Base-by-base conservation (phyloP, 2,329 filamentous ascomycete species). In the Fusarium tuaranense region DNA sequence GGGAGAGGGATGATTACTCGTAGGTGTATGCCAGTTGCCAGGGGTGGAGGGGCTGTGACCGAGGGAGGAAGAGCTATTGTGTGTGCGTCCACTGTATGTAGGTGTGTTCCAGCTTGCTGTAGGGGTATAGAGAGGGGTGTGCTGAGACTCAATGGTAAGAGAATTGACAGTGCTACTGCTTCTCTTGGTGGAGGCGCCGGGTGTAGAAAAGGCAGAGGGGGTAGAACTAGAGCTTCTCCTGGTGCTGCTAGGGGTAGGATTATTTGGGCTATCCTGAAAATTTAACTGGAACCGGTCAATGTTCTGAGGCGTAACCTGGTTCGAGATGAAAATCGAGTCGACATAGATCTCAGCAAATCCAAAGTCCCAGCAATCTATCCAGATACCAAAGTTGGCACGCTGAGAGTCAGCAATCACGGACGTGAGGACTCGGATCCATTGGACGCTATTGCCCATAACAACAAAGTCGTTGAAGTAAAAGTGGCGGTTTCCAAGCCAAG, bases 321-420 rank as follows among this genome's bases (percentile, higher is more conserved):
- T 74, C 2, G 64, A 74, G 2, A 74, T 8, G 7, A 74, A 74
- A 5, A 74, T 34, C 2, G 68, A 66, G 30, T 74, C 68, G 1
- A 74, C n/a, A 10, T 71, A 62, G 1, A 74, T 57, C 10, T 20
- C 30, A 0, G 60, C 48, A 4, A 36, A 8, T 2, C 71, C 71
- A 12, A 20, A 53, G 1, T 61, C 64, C 0, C n/a, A 22, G 13
- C 71, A 74, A 13, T 25, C 53, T 16, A 71, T 46, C 1, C 55
- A 61, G 27, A 74, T 71, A 7, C 67, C 51, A 7, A 74, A 68
- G 14, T 18, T 55, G 5, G 71, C 64, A 6, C 48, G 57, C 1
- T 27, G 7, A 1, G 63, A 34, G 7, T 68, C 67, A 1, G 63
- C 67, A n/a, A 18, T 30, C 14, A 71, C 63, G 1, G 63, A 14